These are phyloP conservation scores for Echites panduratus DNA, from an alignment of 257 asterid species.

Conservation along the genomic window DNA sequence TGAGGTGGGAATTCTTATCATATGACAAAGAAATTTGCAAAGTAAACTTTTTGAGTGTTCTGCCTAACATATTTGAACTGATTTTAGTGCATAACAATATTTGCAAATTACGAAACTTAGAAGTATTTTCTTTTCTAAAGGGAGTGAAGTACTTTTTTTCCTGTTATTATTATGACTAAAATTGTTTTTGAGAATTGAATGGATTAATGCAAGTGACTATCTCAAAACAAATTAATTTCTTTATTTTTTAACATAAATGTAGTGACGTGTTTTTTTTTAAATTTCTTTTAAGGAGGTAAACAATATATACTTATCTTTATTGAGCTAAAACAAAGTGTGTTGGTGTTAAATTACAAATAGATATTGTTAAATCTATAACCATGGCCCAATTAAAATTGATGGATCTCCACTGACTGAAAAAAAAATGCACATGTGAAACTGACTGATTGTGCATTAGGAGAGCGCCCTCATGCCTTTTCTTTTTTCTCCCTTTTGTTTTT, in stretches of 20 bases:
- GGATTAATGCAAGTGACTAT: neutral
- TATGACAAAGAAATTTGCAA: no score
- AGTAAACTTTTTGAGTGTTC: neutral
- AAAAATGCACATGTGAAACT: neutral
- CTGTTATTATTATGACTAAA: neutral
- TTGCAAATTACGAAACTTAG: neutral
- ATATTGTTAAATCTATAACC: neutral
- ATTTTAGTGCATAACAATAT: neutral
- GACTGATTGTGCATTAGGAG: neutral
- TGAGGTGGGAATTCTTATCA: no score
- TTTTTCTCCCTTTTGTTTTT: neutral
- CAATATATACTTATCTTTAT: neutral
- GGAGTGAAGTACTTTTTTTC: neutral
- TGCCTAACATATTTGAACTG: neutral
- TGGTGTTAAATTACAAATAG: neutral
- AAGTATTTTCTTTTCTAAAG: neutral
- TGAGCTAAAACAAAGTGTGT: neutral
- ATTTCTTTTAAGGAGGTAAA: neutral
- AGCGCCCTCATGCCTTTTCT: neutral
- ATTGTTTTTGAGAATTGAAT: neutral
- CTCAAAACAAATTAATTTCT: neutral
- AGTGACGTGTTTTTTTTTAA: neutral
- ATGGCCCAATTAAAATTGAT: neutral
- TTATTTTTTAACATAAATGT: neutral
- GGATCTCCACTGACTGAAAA: neutral